Conservation (phyloP, 1,284 basidiomycete genomes). For the Butyriboletus appendiculatus region DNA sequence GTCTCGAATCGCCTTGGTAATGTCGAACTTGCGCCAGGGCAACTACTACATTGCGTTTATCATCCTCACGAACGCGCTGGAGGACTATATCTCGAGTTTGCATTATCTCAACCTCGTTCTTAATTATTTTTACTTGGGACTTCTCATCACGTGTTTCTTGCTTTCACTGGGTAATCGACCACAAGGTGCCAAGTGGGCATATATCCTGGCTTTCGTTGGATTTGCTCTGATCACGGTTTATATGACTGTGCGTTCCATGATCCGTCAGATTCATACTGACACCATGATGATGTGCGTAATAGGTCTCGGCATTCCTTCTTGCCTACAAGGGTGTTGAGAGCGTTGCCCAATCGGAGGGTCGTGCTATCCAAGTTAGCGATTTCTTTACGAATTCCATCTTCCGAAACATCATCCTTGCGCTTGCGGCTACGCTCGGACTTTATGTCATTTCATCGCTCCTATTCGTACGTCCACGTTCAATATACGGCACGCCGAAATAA, state of each 20-base stretch:
- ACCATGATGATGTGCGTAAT: constrained; percentile 3
- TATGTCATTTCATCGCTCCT: constrained; percentile 81
- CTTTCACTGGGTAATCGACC: constrained; percentile 91
- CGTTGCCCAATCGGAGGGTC: constrained; percentile 47
- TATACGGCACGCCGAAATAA: background rate
- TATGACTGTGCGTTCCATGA: constrained; percentile 72
- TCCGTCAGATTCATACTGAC: background rate
- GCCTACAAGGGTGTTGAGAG: constrained; percentile 78
- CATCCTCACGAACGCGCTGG: constrained; percentile 74
- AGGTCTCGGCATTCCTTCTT: constrained; percentile 79
- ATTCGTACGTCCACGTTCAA: constrained; percentile 61
- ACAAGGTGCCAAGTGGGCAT: constrained; percentile 83
- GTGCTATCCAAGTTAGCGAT: constrained; percentile 50
- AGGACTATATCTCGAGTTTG: constrained; percentile 59
- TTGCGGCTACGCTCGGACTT: constrained; percentile 84
- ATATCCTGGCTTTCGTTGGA: constrained; percentile 79
- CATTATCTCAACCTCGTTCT: constrained; percentile 79
- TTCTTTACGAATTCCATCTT: constrained; percentile 81
- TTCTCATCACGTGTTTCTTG: constrained; percentile 89
- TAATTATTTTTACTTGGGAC: constrained; percentile 86
- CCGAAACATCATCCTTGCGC: constrained; percentile 82
- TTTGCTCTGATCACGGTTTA: constrained; percentile 90
- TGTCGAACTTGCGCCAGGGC: constrained; percentile 45
- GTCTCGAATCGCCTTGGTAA: constrained; percentile 1
- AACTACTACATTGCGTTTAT: constrained; percentile 91